phyloP scores from a whole-genome alignment of 2,329 filamentous ascomycete species.

The Phialemoniopsis sp. region DNA sequence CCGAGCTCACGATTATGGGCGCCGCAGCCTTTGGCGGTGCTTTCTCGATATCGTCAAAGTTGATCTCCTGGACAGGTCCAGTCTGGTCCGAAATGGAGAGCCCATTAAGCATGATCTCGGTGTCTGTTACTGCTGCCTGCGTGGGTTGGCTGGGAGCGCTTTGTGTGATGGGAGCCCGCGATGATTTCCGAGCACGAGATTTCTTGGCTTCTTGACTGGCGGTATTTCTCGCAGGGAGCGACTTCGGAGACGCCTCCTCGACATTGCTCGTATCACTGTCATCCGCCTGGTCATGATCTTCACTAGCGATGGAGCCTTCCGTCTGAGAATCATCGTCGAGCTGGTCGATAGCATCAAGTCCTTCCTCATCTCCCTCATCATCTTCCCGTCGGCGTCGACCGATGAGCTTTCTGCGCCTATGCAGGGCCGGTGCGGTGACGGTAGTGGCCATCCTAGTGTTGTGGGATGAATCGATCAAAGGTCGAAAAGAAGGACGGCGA shows the following conservation, averaged over 20 bases:
- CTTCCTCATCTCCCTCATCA: conserved; percentile 67
- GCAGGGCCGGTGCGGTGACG: conserved; percentile 7
- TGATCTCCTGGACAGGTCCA: conserved; percentile 36
- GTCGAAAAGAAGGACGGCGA: conserved; percentile 2
- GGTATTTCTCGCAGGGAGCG: conserved; percentile 18
- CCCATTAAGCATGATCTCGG: conserved; percentile 55
- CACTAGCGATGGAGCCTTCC: conserved; percentile 59
- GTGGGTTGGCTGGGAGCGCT: conserved; percentile 23
- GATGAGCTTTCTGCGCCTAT: conserved; percentile 61
- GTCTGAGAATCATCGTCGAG: conserved; percentile 62
- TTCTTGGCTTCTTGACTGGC: conserved; percentile 15
- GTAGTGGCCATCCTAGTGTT: conserved; percentile 18
- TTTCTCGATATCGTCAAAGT: conserved; percentile 39
- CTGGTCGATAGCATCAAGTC: conserved; percentile 46
- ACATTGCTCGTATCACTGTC: conserved; percentile 63
- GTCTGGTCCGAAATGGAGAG: conserved; percentile 39
- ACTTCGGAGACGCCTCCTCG: conserved; percentile 50
- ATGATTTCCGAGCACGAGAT: too few species aligned
- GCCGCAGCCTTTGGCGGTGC: conserved; percentile 36
- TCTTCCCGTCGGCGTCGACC: conserved; percentile 65
- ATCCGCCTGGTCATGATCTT: conserved; percentile 55
- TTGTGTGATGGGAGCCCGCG: conserved; percentile 10
- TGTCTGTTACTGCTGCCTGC: conserved; percentile 42
- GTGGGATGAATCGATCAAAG: conserved; percentile 1
- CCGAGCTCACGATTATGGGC: conserved; percentile 52